Conservation (phyloP, 495 filamentous ascomycete genomes). For the Hypoxylon fragiforme region DNA sequence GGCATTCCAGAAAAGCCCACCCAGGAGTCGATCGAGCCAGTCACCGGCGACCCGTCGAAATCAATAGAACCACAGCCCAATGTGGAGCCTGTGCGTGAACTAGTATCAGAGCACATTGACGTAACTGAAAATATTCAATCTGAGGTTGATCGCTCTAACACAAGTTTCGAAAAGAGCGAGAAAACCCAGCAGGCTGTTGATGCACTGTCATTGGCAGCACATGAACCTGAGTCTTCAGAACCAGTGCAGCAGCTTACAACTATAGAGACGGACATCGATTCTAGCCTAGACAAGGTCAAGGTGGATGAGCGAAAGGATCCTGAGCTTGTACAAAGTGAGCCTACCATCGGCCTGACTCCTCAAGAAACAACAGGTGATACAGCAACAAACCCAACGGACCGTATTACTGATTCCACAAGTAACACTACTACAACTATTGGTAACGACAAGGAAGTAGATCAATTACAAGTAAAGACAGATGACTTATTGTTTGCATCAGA, state of each 20-base stretch:
- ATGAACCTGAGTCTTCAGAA: slow-evolving; percentile 12
- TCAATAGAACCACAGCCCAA: slow-evolving; percentile 7
- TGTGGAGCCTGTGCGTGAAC: slow-evolving; percentile 4
- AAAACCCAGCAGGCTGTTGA: slow-evolving; percentile 5
- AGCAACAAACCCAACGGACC: too few species aligned
- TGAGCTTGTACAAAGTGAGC: slow-evolving; percentile 16
- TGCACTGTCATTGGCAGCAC: slow-evolving; percentile 3
- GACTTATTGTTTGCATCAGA: neutral
- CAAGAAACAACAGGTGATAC: slow-evolving; percentile 6
- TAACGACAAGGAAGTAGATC: slow-evolving; percentile 1
- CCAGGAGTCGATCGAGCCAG: slow-evolving; percentile 1
- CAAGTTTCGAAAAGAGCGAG: slow-evolving; percentile 23
- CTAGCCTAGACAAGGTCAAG: slow-evolving; percentile 11
- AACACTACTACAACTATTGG: too few species aligned
- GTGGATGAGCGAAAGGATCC: slow-evolving; percentile 23
- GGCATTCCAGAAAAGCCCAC: slow-evolving; percentile 6
- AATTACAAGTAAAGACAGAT: neutral
- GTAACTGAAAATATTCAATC: slow-evolving; percentile 1
- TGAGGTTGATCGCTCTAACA: slow-evolving; percentile 15
- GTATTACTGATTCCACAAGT: too few species aligned
- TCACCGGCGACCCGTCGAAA: slow-evolving; percentile 3
- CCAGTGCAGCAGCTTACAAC: slow-evolving; percentile 7
- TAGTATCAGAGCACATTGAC: slow-evolving; percentile 11
- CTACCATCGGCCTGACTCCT: neutral
- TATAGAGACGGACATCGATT: slow-evolving; percentile 13